Evolutionary conservation across 805 yeast genomes (phyloP).

Genomic region (Yarrowia bubula): DNA sequence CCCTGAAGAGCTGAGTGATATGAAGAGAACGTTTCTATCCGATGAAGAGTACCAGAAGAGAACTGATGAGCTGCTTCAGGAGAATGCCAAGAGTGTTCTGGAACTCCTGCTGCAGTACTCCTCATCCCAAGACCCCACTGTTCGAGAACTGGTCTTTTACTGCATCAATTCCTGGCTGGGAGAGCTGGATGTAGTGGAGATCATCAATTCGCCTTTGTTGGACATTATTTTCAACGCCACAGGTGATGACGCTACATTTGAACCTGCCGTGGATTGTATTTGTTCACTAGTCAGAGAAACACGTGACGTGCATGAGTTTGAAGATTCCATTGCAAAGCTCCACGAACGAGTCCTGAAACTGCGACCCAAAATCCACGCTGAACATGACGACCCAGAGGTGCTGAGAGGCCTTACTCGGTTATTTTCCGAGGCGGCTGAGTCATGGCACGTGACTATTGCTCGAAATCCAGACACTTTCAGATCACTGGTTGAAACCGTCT

Average conservation of each 20-base stretch:
- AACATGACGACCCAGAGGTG: constrained; percentile 55
- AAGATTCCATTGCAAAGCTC: constrained; percentile 60
- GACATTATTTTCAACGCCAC: constrained; percentile 65
- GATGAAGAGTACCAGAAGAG: constrained; percentile 75
- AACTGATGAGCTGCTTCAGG: constrained; percentile 58
- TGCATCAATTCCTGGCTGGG: constrained; percentile 88
- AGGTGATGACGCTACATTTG: constrained; percentile 62
- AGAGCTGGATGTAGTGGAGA: constrained; percentile 72
- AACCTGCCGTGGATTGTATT: constrained; percentile 83
- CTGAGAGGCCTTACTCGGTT: constrained; percentile 70
- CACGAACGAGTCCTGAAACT: constrained; percentile 66
- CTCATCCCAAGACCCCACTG: constrained; percentile 39
- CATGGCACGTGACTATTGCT: constrained; percentile 88
- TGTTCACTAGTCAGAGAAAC: constrained; percentile 79
- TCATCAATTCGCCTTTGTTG: constrained; percentile 66
- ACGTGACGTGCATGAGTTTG: constrained; percentile 53
- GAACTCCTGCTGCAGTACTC: constrained; percentile 55
- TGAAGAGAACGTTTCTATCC: constrained; percentile 70
- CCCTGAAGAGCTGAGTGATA: constrained; percentile 86
- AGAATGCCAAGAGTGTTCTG: constrained; percentile 68
- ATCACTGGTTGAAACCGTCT: constrained; percentile 68
- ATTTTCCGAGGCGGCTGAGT: constrained; percentile 89
- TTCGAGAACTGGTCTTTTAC: constrained; percentile 54
- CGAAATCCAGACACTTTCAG: constrained; percentile 65
- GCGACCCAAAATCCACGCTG: constrained; percentile 44